Percentiles rank a stretch among this genome's conserved stretches.
Conservation (phyloP, 2,329 filamentous ascomycete species). For the Penicillium sp. region DNA sequence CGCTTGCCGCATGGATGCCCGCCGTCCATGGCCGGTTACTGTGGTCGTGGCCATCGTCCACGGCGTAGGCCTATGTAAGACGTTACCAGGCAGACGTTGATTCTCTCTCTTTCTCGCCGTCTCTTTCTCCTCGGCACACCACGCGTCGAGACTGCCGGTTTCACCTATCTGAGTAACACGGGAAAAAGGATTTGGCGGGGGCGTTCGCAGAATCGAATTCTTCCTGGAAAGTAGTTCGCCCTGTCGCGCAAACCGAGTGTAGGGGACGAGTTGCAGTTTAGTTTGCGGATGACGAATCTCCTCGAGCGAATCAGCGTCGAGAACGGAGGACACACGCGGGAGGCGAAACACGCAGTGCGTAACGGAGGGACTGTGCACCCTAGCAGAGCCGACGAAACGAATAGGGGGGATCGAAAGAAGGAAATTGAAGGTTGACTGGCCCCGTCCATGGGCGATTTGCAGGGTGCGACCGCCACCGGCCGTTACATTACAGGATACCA, state of each 20-base stretch:
- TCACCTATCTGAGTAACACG: not conserved
- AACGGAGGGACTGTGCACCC: not conserved
- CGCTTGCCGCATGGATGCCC: conserved; percentile 37
- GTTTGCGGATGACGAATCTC: conserved; percentile 32
- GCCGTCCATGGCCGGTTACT: conserved; percentile 40
- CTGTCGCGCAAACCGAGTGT: not conserved
- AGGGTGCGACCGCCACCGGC: conserved; percentile 9
- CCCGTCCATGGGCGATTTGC: conserved; percentile 3
- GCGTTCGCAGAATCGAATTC: not conserved
- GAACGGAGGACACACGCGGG: conserved; percentile 18
- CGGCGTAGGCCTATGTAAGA: not conserved
- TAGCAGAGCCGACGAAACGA: conserved; percentile 3
- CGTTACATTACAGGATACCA: conserved; percentile 8
- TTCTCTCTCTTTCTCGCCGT: not conserved
- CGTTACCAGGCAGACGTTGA: not conserved
- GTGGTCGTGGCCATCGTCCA: conserved; percentile 42
- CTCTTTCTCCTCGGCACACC: not conserved
- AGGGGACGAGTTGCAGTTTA: conserved; percentile 2
- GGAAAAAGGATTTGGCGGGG: not conserved
- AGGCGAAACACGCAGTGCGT: not conserved
- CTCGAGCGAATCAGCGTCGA: conserved; percentile 27
- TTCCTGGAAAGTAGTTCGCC: not conserved
- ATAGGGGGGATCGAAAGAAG: conserved; percentile 2
- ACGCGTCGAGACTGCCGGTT: not conserved
- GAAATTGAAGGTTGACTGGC: not conserved